Base-by-base conservation (phyloP, 345 rosid genomes). In the Brassica rapa region DNA sequence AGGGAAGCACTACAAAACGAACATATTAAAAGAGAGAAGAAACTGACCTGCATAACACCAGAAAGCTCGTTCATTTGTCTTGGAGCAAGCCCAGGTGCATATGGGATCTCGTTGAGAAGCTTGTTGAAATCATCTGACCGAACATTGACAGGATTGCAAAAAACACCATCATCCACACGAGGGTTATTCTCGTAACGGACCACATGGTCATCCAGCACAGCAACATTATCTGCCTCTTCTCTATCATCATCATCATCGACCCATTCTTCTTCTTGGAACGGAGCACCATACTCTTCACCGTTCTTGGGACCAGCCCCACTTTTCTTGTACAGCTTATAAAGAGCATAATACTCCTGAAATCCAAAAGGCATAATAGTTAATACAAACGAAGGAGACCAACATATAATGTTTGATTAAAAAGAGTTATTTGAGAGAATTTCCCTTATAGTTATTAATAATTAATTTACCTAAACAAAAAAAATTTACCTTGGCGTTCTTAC, bases 231-330 rank as follows among this genome's bases (percentile, higher is more conserved):
- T 1, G 41, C 70, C 0, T 75, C 72, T 23, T 70, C 80, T 23
- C 6, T 33, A 6, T 74, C 83, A 68, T 84, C 91, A 76, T 80
- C 82, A 77, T 85, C 95, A 75, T 88, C 95, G 14, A 59, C 86
- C 99, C 98, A 95, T 4, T 83, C 96, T 77, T 95, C 97, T 80
- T 95, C 99, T 73, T 82, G 88, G 64, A 92, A 95, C 2, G 97
- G 97, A 19, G 99, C 99, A 39, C 99, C 98, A 79, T 95, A 95
- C 72, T 95, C 90, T 84, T 89, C 98, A 71, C 98, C 98, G 70
- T 95, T 92, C 75, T 95, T 92, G 2, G 99, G 99, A 69, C 98
- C 97, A 80, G 94, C 87, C 39, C 99, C 99, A 83, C 98, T 95
- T 74, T 95, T 95, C 80, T 93, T 95, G 83, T 10, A 95, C 68